Base-by-base conservation (phyloP, 805 yeast species). In the Metschnikowia rubicola region DNA sequence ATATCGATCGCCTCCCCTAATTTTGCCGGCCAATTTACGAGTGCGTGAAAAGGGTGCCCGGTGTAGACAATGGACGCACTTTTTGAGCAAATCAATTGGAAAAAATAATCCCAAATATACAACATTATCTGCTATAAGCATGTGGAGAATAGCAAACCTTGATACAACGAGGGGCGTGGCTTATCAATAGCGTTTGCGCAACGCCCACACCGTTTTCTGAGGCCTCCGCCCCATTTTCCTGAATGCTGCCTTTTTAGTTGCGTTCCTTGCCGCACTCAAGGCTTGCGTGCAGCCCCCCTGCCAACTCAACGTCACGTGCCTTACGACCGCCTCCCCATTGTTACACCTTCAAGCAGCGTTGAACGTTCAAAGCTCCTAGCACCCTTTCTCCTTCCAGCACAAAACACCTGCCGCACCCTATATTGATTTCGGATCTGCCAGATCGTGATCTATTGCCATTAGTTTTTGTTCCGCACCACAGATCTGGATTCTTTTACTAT, bases 301-400 rank as follows among this genome's bases (percentile, higher is more conserved):
- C 17, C 13, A 35, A n/a, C 13, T 37, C 17, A 12, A 12, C 32
- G 37, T 42, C 46, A 42, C 46, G 46, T 42, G 46, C 41, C n/a
- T 34, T 36, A 21, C 30, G 19, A 37, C 41, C 29, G 36, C 41
- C 46, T 35, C 46, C 46, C 26, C 39, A 36, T 31, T 37, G 28
- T 42, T 35, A 30, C 36, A 43, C 46, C 41, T 37, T 21, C 32
- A 26, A 21, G 10, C 35, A 37, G 46, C 19, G 46, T 37, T 43
- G 46, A 31, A 43, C 41, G 3, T 28, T 9, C 39, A 41, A 32
- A 35, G 13, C 13, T 43, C 9, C 36, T 26, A 30, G 39, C 15
- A 11, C 10, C 30, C 33, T 19, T 36, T 37, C 29, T 37, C 41
- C 37, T 43, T 32, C 40, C 37, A 17, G 10, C 37, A n/a, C 31